These are phyloP conservation scores for Anethum foeniculum DNA, from an alignment of 140 eudicot genomes.

Conservation along the genomic window DNA sequence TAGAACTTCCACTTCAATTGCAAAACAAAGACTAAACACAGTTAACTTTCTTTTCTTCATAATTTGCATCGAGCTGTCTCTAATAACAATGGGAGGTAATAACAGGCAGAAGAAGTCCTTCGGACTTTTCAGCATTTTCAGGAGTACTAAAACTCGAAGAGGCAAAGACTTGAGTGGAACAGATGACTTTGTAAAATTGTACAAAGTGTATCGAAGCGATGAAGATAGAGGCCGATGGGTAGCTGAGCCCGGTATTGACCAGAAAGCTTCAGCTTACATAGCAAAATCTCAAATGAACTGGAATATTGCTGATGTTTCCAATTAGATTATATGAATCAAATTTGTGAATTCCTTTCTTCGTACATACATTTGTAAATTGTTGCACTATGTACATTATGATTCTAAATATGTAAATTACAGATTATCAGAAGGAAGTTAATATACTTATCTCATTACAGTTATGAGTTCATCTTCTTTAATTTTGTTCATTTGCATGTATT, in stretches of 20 bases:
- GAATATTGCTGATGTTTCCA: conserved; percentile 26
- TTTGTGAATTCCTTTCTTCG: neutral
- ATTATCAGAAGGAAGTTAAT: neutral
- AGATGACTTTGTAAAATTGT: neutral
- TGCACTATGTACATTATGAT: neutral
- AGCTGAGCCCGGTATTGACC: conserved; percentile 38
- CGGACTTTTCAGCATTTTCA: neutral
- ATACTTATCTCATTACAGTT: neutral
- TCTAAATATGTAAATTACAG: neutral
- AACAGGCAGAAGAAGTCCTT: conserved; percentile 6
- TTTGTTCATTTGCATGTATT: neutral
- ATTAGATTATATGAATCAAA: neutral
- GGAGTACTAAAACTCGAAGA: neutral
- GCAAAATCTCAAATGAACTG: conserved; percentile 21
- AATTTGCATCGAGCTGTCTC: neutral
- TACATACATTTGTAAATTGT: neutral
- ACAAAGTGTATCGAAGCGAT: conserved; percentile 8
- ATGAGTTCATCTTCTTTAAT: neutral
- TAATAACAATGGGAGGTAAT: neutral
- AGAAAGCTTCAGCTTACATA: conserved; percentile 33
- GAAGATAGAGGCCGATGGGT: conserved; percentile 20
- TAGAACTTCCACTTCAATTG: neutral
- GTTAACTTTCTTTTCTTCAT: neutral
- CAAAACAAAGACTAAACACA: neutral
- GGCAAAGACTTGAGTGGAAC: neutral